Conservation (phyloP, 805 yeast genomes). For the Candida caryicola region DNA sequence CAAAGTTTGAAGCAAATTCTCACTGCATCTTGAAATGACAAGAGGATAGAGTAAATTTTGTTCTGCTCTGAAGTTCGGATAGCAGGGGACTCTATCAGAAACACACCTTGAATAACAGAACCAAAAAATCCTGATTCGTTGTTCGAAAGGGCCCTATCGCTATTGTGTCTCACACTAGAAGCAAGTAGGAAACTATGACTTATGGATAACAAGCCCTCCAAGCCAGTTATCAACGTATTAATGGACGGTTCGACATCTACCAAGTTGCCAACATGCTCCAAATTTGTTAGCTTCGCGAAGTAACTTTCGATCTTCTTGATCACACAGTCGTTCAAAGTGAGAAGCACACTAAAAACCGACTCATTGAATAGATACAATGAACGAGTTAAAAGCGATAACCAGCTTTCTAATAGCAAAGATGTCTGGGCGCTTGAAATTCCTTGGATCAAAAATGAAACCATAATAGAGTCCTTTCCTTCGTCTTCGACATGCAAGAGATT, state of each 20-base stretch:
- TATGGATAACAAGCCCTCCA: conserved; percentile 61
- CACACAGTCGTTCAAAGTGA: conserved; percentile 52
- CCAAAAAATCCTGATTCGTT: conserved; percentile 57
- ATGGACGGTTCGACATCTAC: conserved; percentile 41
- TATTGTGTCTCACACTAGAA: conserved; percentile 21
- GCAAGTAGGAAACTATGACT: conserved; percentile 53
- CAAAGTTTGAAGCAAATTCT: conserved; percentile 60
- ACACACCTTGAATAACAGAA: conserved; percentile 73
- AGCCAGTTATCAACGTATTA: conserved; percentile 52
- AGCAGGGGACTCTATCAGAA: conserved; percentile 65
- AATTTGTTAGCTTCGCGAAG: conserved; percentile 25
- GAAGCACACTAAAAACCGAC: conserved; percentile 53
- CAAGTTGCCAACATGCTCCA: conserved; percentile 12
- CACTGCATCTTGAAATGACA: conserved; percentile 62
- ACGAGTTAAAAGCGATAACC: conserved; percentile 50
- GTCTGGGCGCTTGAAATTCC: conserved; percentile 48
- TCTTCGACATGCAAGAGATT: conserved; percentile 30
- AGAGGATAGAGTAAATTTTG: conserved; percentile 54
- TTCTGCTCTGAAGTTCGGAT: conserved; percentile 48
- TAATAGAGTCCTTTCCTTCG: conserved; percentile 27
- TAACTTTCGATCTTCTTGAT: conserved; percentile 36
- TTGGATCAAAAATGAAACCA: conserved; percentile 45
- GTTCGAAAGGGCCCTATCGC: conserved; percentile 12
- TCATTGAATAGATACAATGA: conserved; percentile 51
- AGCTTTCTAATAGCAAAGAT: conserved; percentile 42